These are phyloP conservation scores for Phytophthora pseudosyringae DNA, from an alignment of 352 stramenopile genomes.

Conservation along the genomic window DNA sequence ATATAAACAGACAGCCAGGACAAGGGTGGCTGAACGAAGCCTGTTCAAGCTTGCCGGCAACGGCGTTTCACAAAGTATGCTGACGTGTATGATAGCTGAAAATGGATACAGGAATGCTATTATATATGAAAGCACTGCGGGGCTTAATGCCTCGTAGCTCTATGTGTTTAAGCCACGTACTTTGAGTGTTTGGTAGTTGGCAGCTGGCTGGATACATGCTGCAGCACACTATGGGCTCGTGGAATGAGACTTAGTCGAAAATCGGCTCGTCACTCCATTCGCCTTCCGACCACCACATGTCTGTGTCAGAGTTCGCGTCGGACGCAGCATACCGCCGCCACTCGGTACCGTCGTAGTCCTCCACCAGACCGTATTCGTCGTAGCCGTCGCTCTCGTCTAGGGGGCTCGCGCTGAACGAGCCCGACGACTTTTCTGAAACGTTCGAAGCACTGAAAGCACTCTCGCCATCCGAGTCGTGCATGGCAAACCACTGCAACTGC, in stretches of 20 bases:
- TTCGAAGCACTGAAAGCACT: conserved; percentile 13
- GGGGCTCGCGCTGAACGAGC: conserved; percentile 7
- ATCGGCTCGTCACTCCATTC: conserved; percentile 35
- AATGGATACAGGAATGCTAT: conserved; percentile 15
- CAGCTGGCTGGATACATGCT: no score
- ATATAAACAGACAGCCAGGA: no score
- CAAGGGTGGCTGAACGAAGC: no score
- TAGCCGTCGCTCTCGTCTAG: conserved; percentile 43
- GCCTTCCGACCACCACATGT: conserved; percentile 38
- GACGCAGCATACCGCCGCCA: conserved; percentile 28
- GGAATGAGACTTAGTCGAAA: conserved; percentile 16
- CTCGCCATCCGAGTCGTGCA: conserved; percentile 45
- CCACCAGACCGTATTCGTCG: conserved; percentile 40
- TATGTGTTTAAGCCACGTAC: conserved; percentile 2
- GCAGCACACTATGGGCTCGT: no score
- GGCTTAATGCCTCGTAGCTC: conserved; percentile 1
- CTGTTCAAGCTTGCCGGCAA: no score
- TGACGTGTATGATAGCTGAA: no score
- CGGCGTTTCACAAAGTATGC: no score
- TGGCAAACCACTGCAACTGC: conserved; percentile 40
- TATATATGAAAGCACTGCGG: conserved; percentile 16
- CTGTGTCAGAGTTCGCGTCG: conserved; percentile 31
- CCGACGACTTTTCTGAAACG: conserved; percentile 11
- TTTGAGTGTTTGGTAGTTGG: no score
- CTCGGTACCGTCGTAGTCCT: conserved; percentile 34